Conservation (phyloP, 1,284 basidiomycete genomes). For the Phylloporus sp. region DNA sequence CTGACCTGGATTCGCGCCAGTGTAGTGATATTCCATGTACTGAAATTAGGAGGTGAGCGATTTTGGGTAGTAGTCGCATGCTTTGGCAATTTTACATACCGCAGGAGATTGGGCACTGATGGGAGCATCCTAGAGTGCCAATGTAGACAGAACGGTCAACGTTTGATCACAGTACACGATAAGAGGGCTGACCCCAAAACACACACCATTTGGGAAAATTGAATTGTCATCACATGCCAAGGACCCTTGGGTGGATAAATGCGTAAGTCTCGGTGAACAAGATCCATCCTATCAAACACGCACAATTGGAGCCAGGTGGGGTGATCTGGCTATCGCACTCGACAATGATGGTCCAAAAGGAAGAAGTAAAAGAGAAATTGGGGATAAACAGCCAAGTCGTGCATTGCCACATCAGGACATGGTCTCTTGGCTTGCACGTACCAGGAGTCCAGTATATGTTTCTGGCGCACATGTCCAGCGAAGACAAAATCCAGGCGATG, state of each 20-base stretch:
- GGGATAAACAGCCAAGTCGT: slow-evolving; percentile 8
- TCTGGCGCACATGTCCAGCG: slow-evolving; percentile 5
- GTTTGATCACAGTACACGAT: background rate
- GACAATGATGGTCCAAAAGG: slow-evolving; percentile 16
- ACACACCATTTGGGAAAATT: slow-evolving; percentile 11
- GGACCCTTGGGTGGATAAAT: background rate
- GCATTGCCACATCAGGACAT: slow-evolving; percentile 8
- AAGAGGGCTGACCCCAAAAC: slow-evolving; percentile 8
- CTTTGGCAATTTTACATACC: background rate
- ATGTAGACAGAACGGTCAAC: background rate
- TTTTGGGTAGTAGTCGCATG: background rate
- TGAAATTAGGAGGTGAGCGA: background rate
- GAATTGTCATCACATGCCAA: slow-evolving; percentile 8
- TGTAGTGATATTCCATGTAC: slow-evolving; percentile 16
- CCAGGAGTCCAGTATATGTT: slow-evolving; percentile 13
- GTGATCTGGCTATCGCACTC: slow-evolving; percentile 11
- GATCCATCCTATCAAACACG: background rate
- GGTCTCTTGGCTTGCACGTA: background rate
- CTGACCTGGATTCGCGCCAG: slow-evolving; percentile 8
- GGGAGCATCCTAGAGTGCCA: background rate
- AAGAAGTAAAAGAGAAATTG: background rate
- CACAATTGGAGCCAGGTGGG: slow-evolving; percentile 7
- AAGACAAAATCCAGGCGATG: slow-evolving; percentile 1
- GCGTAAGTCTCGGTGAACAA: background rate
- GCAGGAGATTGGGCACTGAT: slow-evolving; percentile 5